phyloP scores from a whole-genome alignment of 768 basidiomycete genomes.

The Suillus lakei region DNA sequence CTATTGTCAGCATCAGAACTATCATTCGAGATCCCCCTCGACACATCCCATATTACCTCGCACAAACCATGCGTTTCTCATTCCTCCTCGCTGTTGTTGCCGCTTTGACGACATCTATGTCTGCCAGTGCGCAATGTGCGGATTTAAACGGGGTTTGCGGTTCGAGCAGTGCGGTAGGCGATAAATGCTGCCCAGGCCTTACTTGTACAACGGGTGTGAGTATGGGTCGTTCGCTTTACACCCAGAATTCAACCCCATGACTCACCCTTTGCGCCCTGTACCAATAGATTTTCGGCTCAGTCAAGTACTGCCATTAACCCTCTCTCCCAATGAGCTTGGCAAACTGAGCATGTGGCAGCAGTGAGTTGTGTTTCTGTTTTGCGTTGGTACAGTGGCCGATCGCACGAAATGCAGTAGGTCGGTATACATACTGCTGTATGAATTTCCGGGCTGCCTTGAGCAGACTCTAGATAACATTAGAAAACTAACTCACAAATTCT shows the following conservation, averaged over 20 bases:
- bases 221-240: background rate
- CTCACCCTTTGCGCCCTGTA: background rate
- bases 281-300: accelerated
- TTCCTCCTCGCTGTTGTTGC: background rate
- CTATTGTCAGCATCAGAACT: background rate
- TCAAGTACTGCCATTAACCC: background rate
- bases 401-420: background rate
- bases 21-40: background rate
- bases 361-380: background rate
- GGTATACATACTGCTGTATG: background rate
- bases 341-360: background rate
- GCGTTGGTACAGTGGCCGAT: background rate
- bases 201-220: background rate
- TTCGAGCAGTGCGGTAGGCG: background rate
- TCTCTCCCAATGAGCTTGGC: background rate
- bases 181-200: background rate
- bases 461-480: background rate
- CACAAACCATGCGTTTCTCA: background rate
- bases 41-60: background rate
- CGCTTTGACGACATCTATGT: background rate
- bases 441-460: background rate
- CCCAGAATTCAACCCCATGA: background rate
- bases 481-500: too few species aligned
- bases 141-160: background rate
- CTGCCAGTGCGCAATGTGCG: background rate